Conservation (phyloP, 2,329 filamentous ascomycete species). For the Stachybotrys echinatus region DNA sequence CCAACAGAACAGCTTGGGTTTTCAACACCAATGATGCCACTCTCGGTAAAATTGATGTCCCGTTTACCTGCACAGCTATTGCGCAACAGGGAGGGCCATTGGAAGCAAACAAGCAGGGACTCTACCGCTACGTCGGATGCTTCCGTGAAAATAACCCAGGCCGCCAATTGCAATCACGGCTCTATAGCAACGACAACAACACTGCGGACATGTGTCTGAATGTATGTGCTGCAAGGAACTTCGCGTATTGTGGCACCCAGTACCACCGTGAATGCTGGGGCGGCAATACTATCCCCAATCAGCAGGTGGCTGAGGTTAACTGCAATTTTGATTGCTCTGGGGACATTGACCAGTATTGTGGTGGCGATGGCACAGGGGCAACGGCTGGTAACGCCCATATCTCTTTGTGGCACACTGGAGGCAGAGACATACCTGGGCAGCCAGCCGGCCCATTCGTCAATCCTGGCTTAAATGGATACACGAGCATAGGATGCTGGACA, state of each 20-base stretch:
- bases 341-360: not conserved
- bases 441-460: not conserved
- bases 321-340: constrained; percentile 2
- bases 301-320: not conserved
- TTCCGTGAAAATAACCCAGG: constrained; percentile 2
- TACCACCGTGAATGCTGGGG: constrained; percentile 3
- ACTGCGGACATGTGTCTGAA: not conserved
- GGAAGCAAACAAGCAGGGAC: not conserved
- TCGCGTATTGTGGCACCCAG: constrained; percentile 1
- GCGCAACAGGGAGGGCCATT: not conserved
- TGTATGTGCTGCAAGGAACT: not conserved
- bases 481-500: not conserved
- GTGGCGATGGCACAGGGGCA: not conserved
- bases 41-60: constrained; percentile 1
- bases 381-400: not conserved
- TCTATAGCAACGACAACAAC: constrained; percentile 1
- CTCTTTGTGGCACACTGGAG: not conserved
- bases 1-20: not conserved
- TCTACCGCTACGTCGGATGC: constrained; percentile 1
- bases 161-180: not conserved
- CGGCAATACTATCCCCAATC: not conserved
- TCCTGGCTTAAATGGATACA: constrained; percentile 1
- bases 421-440: not conserved
- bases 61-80: constrained; percentile 1
- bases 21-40: constrained; percentile 1